Conservation (phyloP, 441 rosid species). For the Lepidium campestre region DNA sequence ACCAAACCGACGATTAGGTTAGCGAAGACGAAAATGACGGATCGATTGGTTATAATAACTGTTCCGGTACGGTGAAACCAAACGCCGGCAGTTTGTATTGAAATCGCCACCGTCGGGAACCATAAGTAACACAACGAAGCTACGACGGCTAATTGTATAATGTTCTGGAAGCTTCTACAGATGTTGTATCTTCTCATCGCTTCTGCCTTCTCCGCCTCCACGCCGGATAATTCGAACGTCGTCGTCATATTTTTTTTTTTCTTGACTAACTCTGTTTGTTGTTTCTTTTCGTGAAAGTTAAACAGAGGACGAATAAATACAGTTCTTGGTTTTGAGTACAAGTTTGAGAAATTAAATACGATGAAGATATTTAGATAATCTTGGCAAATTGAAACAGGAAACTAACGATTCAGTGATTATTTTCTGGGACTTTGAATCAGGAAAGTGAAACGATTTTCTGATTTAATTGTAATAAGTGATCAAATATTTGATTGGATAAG, state of each 20-base stretch:
- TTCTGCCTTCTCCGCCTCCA: constrained; percentile 23
- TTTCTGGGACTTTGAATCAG: constrained; percentile 2
- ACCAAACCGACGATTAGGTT: constrained; percentile 11
- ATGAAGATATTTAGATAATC: not conserved
- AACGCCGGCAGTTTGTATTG: not conserved
- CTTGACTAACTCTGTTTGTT: not conserved
- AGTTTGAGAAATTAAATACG: not conserved
- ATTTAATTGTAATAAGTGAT: not conserved
- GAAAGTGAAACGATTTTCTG: constrained; percentile 12
- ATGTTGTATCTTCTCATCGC: constrained; percentile 27
- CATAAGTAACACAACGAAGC: not conserved
- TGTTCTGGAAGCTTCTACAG: not conserved
- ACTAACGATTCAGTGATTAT: not conserved
- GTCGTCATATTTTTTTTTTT: not conserved
- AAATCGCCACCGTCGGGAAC: constrained; percentile 2
- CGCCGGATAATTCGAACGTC: not conserved
- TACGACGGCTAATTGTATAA: not conserved
- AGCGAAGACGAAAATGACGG: not conserved
- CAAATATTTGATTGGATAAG: constrained; percentile 7
- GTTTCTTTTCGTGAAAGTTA: not conserved
- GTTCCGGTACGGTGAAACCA: not conserved
- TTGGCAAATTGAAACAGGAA: not conserved
- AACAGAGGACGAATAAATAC: not conserved
- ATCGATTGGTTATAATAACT: not conserved
- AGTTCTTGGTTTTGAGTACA: not conserved